These are phyloP conservation scores for Phytophthora cactorum DNA, from an alignment of 352 stramenopile genomes.

Conservation along the genomic window DNA sequence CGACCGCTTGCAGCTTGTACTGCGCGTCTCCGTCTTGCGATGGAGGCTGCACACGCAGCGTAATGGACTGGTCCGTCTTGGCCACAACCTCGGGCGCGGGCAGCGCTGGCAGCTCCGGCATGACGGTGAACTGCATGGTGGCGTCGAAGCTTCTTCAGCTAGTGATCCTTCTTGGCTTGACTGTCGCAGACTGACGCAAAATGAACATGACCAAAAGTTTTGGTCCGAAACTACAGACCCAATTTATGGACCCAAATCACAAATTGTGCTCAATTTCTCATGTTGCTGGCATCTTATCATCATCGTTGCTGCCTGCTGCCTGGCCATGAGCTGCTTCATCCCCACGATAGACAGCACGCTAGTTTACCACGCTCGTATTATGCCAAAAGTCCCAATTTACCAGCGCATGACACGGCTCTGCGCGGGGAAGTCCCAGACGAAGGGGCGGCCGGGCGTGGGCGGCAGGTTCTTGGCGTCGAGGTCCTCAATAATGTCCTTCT, in stretches of 20 bases:
- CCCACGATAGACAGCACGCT: not conserved
- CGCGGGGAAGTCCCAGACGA: slow-evolving; percentile 72
- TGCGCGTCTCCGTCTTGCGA: slow-evolving; percentile 43
- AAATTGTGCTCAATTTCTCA: slow-evolving; percentile 18
- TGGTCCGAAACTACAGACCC: not conserved
- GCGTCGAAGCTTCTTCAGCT: not conserved
- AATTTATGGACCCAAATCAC: slow-evolving; percentile 1
- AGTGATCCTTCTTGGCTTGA: slow-evolving; percentile 6
- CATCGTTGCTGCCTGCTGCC: not conserved
- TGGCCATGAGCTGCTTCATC: not conserved
- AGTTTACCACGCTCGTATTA: slow-evolving; percentile 6
- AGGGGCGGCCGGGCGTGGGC: slow-evolving; percentile 69
- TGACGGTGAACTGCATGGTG: slow-evolving; percentile 54
- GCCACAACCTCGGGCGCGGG: slow-evolving; percentile 63
- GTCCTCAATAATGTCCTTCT: slow-evolving; percentile 76
- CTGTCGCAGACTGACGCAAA: slow-evolving; percentile 16
- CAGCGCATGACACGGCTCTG: slow-evolving; percentile 70
- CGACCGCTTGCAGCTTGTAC: slow-evolving; percentile 63
- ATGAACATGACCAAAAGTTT: not conserved
- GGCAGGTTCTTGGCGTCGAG: slow-evolving; percentile 79
- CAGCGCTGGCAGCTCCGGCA: slow-evolving; percentile 69
- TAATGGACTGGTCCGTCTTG: slow-evolving; percentile 83
- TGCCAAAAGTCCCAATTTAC: slow-evolving; percentile 39
- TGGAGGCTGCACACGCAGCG: slow-evolving; percentile 54
- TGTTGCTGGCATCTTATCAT: slow-evolving; percentile 25